A percentile compares a stretch with the other conserved stretches of the same genome.
These are phyloP conservation scores for Candida anutae DNA, from an alignment of 1,139 yeast species.

Conservation along the genomic window DNA sequence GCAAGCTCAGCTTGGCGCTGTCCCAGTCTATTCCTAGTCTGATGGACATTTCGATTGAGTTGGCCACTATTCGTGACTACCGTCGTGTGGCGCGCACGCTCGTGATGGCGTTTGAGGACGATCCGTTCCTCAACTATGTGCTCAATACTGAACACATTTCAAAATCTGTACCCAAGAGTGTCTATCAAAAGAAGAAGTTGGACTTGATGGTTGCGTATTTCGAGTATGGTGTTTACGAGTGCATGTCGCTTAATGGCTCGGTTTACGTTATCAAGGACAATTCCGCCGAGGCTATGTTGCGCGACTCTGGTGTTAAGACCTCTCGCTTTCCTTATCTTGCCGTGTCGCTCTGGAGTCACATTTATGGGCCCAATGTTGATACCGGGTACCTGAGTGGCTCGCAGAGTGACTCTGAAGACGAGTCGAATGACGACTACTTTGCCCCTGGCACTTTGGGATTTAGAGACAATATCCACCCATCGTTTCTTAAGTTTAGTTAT, in stretches of 20 bases:
- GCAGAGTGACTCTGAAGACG: conserved; percentile 8
- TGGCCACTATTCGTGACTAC: conserved; percentile 26
- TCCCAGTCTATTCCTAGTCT: conserved; percentile 13
- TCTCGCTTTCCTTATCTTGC: conserved; percentile 23
- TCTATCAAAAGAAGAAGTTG: conserved; percentile 20
- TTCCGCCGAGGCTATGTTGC: conserved; percentile 20
- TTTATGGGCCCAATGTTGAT: conserved; percentile 16
- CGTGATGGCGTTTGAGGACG: conserved; percentile 29
- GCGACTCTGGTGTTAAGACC: conserved; percentile 13
- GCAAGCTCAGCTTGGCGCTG: too few relatives aligned
- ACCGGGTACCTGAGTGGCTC: too few relatives aligned
- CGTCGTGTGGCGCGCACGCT: conserved; percentile 34
- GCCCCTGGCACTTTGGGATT: conserved; percentile 11
- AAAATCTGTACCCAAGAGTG: conserved; percentile 10
- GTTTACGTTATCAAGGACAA: conserved; percentile 28
- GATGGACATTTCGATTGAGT: conserved; percentile 23
- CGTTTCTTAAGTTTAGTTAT: conserved; percentile 24
- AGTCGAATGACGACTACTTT: conserved; percentile 10
- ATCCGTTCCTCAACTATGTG: conserved; percentile 35
- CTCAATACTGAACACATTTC: conserved; percentile 23
- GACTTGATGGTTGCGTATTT: conserved; percentile 31
- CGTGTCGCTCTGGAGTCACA: conserved; percentile 33
- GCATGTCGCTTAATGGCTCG: conserved; percentile 25
- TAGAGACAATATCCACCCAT: conserved; percentile 20
- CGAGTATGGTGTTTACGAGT: conserved; percentile 30